Conservation (phyloP, 805 yeast species). For the Saccharomycopsis microspora region DNA sequence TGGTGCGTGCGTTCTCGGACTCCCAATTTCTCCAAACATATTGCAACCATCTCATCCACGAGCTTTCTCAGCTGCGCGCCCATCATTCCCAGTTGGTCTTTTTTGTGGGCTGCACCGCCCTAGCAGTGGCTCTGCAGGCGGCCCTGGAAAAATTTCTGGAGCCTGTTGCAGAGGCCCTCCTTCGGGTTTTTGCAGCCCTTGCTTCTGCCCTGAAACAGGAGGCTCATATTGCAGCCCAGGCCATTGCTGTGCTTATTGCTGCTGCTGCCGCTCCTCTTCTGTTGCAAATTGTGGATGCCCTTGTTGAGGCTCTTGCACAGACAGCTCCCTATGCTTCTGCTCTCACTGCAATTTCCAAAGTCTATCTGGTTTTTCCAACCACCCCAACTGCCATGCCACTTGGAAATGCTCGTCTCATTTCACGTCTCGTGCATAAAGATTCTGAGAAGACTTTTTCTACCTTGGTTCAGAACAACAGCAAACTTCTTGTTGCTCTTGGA, state of each 20-base stretch:
- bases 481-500: too few species aligned
- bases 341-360: constrained; percentile 33
- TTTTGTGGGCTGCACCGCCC: constrained; percentile 60
- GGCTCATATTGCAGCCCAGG: constrained; percentile 68
- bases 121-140: constrained; percentile 49
- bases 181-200: constrained; percentile 48
- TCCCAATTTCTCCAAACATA: constrained; percentile 56
- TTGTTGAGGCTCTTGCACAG: constrained; percentile 25
- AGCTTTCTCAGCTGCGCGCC: constrained; percentile 19
- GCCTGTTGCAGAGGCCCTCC: constrained; percentile 40
- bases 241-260: constrained; percentile 64
- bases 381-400: constrained; percentile 7
- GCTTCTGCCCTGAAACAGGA: constrained; percentile 39
- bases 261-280: constrained; percentile 59
- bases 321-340: constrained; percentile 24
- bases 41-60: constrained; percentile 24
- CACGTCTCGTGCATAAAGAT: too few species aligned
- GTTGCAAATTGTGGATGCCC: constrained; percentile 42
- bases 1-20: constrained; percentile 68
- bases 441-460: too few species aligned
- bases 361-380: constrained; percentile 34
- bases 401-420: too few species aligned
- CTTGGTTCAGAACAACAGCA: too few species aligned
- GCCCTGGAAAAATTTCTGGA: constrained; percentile 32
- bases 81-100: constrained; percentile 69